Evolutionary conservation across 345 rosid species (phyloP).

Genomic region (Draba incana): DNA sequence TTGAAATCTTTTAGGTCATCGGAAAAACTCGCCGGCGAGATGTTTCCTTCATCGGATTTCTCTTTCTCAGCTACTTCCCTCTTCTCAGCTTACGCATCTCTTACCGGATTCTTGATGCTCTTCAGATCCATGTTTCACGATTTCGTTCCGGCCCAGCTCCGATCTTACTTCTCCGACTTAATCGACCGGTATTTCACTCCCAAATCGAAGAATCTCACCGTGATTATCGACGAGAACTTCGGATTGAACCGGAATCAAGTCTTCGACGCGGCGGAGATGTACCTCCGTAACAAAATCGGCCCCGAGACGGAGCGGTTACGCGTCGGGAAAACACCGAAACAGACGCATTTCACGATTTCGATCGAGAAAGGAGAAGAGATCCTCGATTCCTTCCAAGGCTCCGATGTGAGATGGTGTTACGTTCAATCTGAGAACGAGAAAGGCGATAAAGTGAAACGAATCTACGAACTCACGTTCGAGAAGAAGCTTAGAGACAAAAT

Average conservation of each 20-base stretch:
- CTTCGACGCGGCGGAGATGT: conserved; percentile 52
- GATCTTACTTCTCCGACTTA: conserved; percentile 29
- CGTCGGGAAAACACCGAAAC: conserved; percentile 45
- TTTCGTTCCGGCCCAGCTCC: conserved; percentile 42
- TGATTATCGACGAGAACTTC: conserved; percentile 45
- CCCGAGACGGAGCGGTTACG: conserved; percentile 46
- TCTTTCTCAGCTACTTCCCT: conserved; percentile 39
- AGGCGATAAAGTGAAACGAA: conserved; percentile 17
- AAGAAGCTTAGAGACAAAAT: conserved; percentile 46
- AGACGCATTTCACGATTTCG: conserved; percentile 39
- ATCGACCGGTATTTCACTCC: conserved; percentile 38
- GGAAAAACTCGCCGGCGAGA: not conserved
- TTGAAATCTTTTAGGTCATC: not conserved
- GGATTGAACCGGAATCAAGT: conserved; percentile 46
- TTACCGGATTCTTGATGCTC: conserved; percentile 49
- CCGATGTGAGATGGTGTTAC: conserved; percentile 43
- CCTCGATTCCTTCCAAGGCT: conserved; percentile 37
- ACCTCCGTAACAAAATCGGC: conserved; percentile 51
- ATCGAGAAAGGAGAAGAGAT: conserved; percentile 50
- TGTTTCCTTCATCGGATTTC: conserved; percentile 38
- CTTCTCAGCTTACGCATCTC: conserved; percentile 50
- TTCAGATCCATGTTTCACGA: conserved; percentile 45
- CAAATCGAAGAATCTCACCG: conserved; percentile 30
- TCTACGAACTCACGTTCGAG: conserved; percentile 49
- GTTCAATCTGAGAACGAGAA: conserved; percentile 33